Evolutionary conservation across 345 rosid species (phyloP).

Genomic region (Syzygium aqueum): DNA sequence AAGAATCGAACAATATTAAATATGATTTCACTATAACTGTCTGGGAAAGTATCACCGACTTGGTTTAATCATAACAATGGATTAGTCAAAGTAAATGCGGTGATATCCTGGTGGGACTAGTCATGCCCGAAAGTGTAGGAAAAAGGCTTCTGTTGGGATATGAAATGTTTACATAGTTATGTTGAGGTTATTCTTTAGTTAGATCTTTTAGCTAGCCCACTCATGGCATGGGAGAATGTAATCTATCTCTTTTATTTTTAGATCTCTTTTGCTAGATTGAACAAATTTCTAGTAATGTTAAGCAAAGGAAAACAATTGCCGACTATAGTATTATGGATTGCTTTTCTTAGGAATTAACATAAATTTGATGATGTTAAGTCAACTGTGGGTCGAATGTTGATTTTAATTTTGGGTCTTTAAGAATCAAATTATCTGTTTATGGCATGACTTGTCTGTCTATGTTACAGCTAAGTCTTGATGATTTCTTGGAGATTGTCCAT

Average conservation of each 20-base stretch:
- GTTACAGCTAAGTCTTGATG: constrained; percentile 61
- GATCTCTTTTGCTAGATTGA: neutral
- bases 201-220: neutral
- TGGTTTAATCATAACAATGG: neutral
- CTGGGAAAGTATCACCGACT: neutral
- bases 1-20: neutral
- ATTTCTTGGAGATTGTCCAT: constrained; percentile 45
- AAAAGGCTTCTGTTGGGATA: neutral
- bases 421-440: neutral
- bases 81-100: neutral
- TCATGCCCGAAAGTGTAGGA: neutral
- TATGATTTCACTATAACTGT: neutral
- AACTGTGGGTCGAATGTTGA: neutral
- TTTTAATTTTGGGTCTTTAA: neutral
- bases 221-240: neutral
- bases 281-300: neutral
- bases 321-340: neutral
- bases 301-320: neutral
- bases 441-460: neutral
- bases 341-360: neutral
- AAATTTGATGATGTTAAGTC: neutral
- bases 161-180: neutral
- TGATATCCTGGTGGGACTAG: neutral
- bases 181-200: neutral
- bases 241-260: neutral